Base-by-base conservation (phyloP, 2,329 filamentous ascomycete genomes). In the Fusarium coicis region DNA sequence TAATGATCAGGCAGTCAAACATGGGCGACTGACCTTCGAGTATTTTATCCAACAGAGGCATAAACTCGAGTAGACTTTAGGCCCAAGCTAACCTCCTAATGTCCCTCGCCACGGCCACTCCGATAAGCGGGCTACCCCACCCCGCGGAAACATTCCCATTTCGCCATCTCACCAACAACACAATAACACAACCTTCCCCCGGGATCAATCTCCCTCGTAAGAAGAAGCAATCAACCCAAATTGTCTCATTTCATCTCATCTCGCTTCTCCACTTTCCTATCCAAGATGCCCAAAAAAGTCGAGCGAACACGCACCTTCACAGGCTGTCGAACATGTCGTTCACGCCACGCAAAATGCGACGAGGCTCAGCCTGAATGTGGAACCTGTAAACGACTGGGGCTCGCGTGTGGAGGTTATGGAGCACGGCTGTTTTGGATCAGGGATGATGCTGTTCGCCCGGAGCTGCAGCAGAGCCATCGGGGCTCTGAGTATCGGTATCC, bases 291-390 rank as follows among this genome's bases (percentile, higher is more conserved):
- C 19, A 75, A 73, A 12, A 77, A 65, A 44, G 67, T 74, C 26
- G 75, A 77, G 28, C 59, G 76, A 19, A 77, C 75, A 30, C 74
- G 76, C 11, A 81, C 79, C 3, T 81, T 81, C 44, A 81, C 80
- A 8, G 80, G 80, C 30, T 81, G 80, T 34, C 77, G 78, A 19
- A 81, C 79, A 18, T 81, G 80, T 67, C 75, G 80, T 23, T 80
- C 73, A 58, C 81, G 84, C 23, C 84, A 85, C 72, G 77, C 82
- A 40, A 86, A 85, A 75, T 86, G 84, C 68, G 84, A 86, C 61
- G 83, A 85, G 66, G 76, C 78, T 10, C 80, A 79, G 11, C 84
- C 84, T 6, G 74, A 74, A 34, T 86, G 84, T 70, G 74, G 75
- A 5, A 80, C 79, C 43, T 86, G 84, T 63, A 66, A 68, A 30